Base-by-base conservation (phyloP, 2,329 filamentous ascomycete species). In the Calonectria multiphialidica region DNA sequence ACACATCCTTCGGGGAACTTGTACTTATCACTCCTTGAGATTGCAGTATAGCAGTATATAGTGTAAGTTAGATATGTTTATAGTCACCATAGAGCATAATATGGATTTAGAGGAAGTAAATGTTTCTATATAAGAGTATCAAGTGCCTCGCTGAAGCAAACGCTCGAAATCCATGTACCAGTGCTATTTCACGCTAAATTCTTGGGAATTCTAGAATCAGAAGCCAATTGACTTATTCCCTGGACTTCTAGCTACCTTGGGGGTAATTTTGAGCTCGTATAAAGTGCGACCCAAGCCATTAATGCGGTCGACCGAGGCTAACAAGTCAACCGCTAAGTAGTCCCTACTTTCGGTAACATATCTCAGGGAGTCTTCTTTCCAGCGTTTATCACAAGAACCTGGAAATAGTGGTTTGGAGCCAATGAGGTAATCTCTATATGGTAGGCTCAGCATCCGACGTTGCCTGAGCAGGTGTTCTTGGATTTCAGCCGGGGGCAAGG, bases 351-450 rank as follows among this genome's bases (percentile, higher is more conserved):
- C 21, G 6, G 72, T 6, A 10, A 75, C 64, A 18, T 74, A 47
- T n/a, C 21, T 13, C 3, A 76, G 50, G 4, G 7, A 47, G n/a
- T 79, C 77, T 7, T 50, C 33, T 7, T 55, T 33, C 72, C 73
- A 79, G 1, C 8, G 15, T 0, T 33, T 18, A 1, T 66, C 66
- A 5, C 50, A 71, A 2, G 68, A 67, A 1, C 25, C 18, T 25
- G 77, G 77, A 21, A 79, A 79, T 1, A 79, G 30, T 16, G 21
- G 23, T 18, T 78, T 78, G 2, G 21, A 63, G 1, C 61, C 30
- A 18, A 77, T 66, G 12, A 13, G 18, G 2, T 59, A 33, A 6
- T 35, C 15, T 3, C 68, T 67, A 23, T 35, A 77, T 1, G n/a
- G n/a, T n/a, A n/a, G n/a, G n/a, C n/a, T n/a, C n/a, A n/a, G n/a